These are phyloP conservation scores for Penstemon newberryi DNA, from an alignment of 257 asterid species.

Conservation along the genomic window DNA sequence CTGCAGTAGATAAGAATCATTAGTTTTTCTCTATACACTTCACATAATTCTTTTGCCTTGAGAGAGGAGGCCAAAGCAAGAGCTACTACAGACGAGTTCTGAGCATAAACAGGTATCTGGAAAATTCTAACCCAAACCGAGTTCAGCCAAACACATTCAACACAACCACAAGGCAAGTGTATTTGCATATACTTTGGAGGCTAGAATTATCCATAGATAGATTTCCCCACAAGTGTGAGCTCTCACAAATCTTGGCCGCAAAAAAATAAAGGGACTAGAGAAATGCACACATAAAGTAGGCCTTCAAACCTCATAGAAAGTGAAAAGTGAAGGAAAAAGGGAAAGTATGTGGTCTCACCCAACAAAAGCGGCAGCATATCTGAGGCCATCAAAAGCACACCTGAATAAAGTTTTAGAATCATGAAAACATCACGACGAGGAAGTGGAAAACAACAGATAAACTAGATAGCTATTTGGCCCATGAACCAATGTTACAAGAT, in stretches of 20 bases:
- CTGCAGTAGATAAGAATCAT: conserved; percentile 35
- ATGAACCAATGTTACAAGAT: neutral
- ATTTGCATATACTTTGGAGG: too few species aligned
- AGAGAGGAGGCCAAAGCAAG: conserved; percentile 6
- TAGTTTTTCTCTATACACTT: conserved; percentile 14
- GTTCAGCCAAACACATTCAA: too few species aligned
- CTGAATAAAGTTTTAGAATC: conserved; percentile 38
- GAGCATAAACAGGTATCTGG: neutral
- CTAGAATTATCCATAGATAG: too few species aligned
- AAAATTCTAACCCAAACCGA: too few species aligned
- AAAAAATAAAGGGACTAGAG: neutral
- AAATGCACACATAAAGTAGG: neutral
- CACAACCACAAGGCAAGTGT: too few species aligned
- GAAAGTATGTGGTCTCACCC: conserved; percentile 56
- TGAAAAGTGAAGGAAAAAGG: neutral
- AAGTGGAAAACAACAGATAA: neutral
- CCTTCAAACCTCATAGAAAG: neutral
- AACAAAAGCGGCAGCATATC: conserved; percentile 90
- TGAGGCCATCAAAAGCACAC: conserved; percentile 98
- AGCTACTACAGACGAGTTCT: neutral
- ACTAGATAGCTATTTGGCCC: neutral
- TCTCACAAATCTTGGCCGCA: neutral
- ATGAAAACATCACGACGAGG: conserved; percentile 29
- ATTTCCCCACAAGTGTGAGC: neutral
- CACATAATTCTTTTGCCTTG: neutral